Evolutionary conservation across 441 rosid species (phyloP), one percentile per base, ranked within the genome.

Genomic region (Flueggea neowawraea): DNA sequence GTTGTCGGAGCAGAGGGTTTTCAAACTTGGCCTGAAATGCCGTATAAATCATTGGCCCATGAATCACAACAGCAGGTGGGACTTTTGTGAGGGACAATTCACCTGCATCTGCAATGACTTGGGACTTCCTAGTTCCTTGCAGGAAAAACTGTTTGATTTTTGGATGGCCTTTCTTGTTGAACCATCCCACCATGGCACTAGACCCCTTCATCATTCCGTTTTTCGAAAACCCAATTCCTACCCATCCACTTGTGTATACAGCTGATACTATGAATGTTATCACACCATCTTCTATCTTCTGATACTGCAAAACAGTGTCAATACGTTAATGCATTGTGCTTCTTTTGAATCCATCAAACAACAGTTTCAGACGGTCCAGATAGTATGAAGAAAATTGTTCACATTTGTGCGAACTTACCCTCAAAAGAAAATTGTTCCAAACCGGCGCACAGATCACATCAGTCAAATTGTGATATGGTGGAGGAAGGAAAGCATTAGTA

Each of bases 131-230:
- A 0, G 80, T 63, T 6, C 92, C 99, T 62, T 86, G 91, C 58
- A 94, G 78, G 63, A 80, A 89, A 71, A 77, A 94, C 28, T 91
- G 96, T 59, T 87, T 80, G 71, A 94, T 82, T 64, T 73, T 89
- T 4, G 96, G 81, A 16, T 76, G 89, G 54, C 97, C 99, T 71
- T 86, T 83, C 57, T 72, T 86, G 62, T 77, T 87, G 28, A 94
- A 72, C 97, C 96, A 94, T 11, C 99, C 97, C 13, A 91, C 82
- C 87, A 94, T 86, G 8, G 95, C 95, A 60, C 94, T 94, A 4
- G 97, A 89, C 48, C 99, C 99, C 16, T 76, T 75, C 99, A 94
- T 94, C 82, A 71, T 75, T 17, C 99, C 99, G 33, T 89, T 88
- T 72, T 60, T 85, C 0, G 99, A 94, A 72, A 90, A 94, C 6